Evolutionary conservation across 164 flowering plant species (phyloP).

Genomic region (Magnolia kwangsiensis): DNA sequence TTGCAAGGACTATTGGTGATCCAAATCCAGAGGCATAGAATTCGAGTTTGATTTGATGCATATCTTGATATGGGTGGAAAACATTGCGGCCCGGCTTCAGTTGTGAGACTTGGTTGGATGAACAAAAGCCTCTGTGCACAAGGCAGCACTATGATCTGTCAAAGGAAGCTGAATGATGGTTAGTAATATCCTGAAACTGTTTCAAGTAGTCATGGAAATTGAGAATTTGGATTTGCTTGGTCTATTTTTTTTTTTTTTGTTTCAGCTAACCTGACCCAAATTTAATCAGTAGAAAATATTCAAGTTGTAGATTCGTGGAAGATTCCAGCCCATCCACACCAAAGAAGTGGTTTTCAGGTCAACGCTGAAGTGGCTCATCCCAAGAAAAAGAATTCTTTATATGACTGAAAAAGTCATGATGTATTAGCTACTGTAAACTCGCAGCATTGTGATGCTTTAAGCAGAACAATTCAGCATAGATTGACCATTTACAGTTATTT

Average conservation of each 20-base stretch:
- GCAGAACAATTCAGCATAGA: too few relatives aligned
- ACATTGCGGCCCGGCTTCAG: neutral
- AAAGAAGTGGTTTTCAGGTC: neutral
- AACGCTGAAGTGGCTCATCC: neutral
- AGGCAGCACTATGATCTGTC: too few relatives aligned
- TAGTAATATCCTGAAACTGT: neutral
- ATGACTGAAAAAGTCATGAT: neutral
- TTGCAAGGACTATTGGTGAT: slow-evolving; percentile 42
- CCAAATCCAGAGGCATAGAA: neutral
- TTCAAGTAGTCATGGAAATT: neutral
- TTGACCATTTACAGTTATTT: too few relatives aligned
- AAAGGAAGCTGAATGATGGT: neutral
- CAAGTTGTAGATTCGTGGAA: neutral
- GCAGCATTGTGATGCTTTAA: neutral
- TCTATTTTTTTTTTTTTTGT: too few relatives aligned
- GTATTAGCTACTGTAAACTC: neutral
- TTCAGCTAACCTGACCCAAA: too few relatives aligned
- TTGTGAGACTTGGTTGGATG: neutral
- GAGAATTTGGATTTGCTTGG: too few relatives aligned
- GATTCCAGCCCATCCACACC: neutral
- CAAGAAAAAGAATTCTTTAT: neutral
- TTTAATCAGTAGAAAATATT: neutral
- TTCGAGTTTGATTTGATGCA: neutral
- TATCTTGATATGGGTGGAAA: neutral
- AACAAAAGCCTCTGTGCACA: neutral